Evolutionary conservation across 2,329 filamentous ascomycete genomes (phyloP), one percentile per base, ranked within the genome.

Genomic region (Penicillium brevicompactum): DNA sequence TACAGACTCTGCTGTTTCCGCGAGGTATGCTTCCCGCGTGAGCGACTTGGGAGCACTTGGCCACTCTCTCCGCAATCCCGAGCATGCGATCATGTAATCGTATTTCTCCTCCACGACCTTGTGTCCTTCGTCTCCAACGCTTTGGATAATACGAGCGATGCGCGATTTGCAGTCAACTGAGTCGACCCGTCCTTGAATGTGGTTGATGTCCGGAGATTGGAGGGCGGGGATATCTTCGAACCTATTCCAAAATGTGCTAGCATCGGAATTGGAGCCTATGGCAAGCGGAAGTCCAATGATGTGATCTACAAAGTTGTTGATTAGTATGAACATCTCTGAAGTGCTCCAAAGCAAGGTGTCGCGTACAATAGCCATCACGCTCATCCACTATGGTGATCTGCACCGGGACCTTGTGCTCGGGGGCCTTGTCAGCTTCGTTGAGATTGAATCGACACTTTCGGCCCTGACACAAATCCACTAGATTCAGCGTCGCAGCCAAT

Each of bases 381-480:
- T 91, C 87, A 66, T 91, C 88, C 21, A 89, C 84, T 31, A 92
- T 81, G 42, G 87, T 90, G 51, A 91, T 84, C 37, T 90, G 45
- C 4, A 53, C 51, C 2, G 45, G 31, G 27, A 53, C 34, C 21
- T n/a, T 53, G 14, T 38, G 27, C 27, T 81, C 13, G 88, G 72
- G 4, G 82, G 77, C 51, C 85, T 75, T 32, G 74, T 78, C 46
- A 76, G 75, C 48, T 13, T 49, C 45, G n/a, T 44, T 9, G 18
- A 40, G 11, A 11, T 44, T 53, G 46, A 53, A 53, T 18, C 51
- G 51, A 22, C 51, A 53, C 21, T 53, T 53, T 34, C 51, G 45
- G 4, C 86, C 86, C 53, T 83, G 77, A 57, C 83, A 83, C 40
- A 88, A 77, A 65, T 90, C 87, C 16, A 88, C 74, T 4, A 92